phyloP scores from a whole-genome alignment of 768 basidiomycete genomes.

The Boletus subcaerulescens region DNA sequence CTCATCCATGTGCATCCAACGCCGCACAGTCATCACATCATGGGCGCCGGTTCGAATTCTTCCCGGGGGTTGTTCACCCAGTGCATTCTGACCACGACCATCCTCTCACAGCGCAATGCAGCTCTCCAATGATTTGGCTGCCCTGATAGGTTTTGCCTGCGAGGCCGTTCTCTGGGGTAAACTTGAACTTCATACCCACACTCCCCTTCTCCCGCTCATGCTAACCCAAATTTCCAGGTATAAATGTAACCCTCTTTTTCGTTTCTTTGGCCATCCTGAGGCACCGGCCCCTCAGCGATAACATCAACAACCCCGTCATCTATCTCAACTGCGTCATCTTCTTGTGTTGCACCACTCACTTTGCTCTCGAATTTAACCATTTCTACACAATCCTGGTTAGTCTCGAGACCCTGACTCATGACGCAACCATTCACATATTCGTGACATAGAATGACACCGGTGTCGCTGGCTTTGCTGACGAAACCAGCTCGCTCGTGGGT shows the following conservation, averaged over 20 bases:
- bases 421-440: neutral
- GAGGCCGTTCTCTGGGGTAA: conserved; percentile 38
- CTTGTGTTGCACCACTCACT: conserved; percentile 31
- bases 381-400: conserved; percentile 34
- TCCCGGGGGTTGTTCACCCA: neutral
- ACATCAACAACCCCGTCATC: conserved; percentile 25
- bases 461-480: conserved; percentile 27
- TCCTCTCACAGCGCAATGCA: conserved; percentile 12
- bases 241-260: conserved; percentile 28
- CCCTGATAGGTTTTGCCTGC: conserved; percentile 37
- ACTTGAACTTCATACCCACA: neutral
- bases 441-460: conserved; percentile 23
- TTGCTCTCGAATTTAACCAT: conserved; percentile 37
- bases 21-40: neutral
- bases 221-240: conserved; percentile 7
- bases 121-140: conserved; percentile 31
- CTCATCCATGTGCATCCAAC: neutral
- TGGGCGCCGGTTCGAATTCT: neutral
- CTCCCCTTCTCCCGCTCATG: neutral
- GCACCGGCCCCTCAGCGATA: conserved; percentile 5
- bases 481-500: conserved; percentile 30
- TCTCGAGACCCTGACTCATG: neutral
- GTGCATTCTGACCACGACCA: neutral
- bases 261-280: conserved; percentile 26
- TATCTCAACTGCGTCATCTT: conserved; percentile 32